A percentile compares a stretch with the other conserved stretches of the same genome.
Evolutionary conservation across 371 early-diverging fungal species (phyloP).

Genomic region (Encephalitozoon hellem): DNA sequence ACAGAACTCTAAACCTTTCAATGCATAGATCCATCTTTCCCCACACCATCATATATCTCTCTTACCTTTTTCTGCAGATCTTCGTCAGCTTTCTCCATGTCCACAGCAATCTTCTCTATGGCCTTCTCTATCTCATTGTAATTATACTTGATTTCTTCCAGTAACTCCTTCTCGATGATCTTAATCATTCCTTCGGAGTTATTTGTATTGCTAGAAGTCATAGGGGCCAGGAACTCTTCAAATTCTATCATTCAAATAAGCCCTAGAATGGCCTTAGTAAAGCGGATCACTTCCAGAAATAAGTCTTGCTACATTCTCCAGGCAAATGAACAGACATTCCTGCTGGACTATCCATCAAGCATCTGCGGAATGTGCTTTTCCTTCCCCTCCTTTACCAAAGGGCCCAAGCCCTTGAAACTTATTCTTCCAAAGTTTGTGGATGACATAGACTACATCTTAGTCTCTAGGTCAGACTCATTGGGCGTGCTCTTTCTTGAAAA

Average conservation of each 20-base stretch:
- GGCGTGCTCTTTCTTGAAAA: constrained; percentile 49
- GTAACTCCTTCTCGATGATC: not conserved
- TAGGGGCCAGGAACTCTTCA: not conserved
- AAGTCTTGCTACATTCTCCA: not conserved
- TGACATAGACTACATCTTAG: constrained; percentile 35
- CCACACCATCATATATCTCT: not conserved
- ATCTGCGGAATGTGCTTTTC: constrained; percentile 17
- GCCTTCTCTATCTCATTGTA: not conserved
- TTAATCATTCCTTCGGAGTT: not conserved
- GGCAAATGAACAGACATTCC: constrained; percentile 6
- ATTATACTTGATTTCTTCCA: not conserved
- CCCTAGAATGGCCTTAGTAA: not conserved
- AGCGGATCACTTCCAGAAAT: not conserved
- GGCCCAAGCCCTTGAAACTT: constrained; percentile 17
- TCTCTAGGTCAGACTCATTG: constrained; percentile 44
- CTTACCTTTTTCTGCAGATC: not conserved
- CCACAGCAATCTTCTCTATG: not conserved
- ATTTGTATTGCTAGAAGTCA: not conserved
- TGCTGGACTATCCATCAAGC: constrained; percentile 32
- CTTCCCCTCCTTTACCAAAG: not conserved
- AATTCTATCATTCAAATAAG: not conserved
- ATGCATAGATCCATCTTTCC: not conserved
- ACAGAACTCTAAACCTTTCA: not conserved
- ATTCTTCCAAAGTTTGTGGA: constrained; percentile 8
- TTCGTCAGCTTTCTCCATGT: too few species aligned